Evolutionary conservation across 164 flowering plant genomes (phyloP), one percentile per base, ranked within the genome.

Genomic region (Nymphaea colorata): DNA sequence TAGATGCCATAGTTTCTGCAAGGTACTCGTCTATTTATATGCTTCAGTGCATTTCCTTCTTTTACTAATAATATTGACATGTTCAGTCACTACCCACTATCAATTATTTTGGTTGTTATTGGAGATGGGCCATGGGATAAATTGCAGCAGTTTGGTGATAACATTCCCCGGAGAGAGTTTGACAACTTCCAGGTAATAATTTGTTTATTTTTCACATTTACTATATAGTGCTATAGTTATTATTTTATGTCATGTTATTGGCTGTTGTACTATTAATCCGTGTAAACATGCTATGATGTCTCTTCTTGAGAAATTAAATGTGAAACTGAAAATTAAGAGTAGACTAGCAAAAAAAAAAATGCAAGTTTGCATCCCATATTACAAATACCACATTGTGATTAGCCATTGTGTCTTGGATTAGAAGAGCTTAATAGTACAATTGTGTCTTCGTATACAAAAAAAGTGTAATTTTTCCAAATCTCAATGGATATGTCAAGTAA

Each of bases 81-180:
- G 6, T 64, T 45, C 84, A 89, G 98, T 74, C 78, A 78, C 4
- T 89, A 79, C 75, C 93, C 96, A 62, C 90, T 89, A n/a, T 87
- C 96, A 47, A 89, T 91, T 63, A 77, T 91, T 73, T 77, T 91
- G 75, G 85, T 91, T 66, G 98, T 96, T 17, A 90, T 91, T 55
- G 96, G 98, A 36, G 98, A 91, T 81, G 98, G 96, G 60, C 98
- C 98, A n/a, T 89, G 98, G 98, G 91, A 91, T 73, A 79, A 82
- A 51, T 88, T 91, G 98, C 70, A 83, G 59, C 82, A 76, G 41
- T 91, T 91, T 77, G 98, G 89, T 68, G 98, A 91, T 75, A 81
- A 86, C 70, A 83, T 91, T 71, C 90, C 94, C 66, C 83, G 82
- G 1, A 84, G 98, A 43, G 66, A 76, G 65, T 91, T 91, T 75